Percentiles rank a stretch among this genome's conserved stretches.
These are phyloP conservation scores for Pyrenochaeta sp. DNA, from an alignment of 2,329 filamentous ascomycete species.

Conservation along the genomic window DNA sequence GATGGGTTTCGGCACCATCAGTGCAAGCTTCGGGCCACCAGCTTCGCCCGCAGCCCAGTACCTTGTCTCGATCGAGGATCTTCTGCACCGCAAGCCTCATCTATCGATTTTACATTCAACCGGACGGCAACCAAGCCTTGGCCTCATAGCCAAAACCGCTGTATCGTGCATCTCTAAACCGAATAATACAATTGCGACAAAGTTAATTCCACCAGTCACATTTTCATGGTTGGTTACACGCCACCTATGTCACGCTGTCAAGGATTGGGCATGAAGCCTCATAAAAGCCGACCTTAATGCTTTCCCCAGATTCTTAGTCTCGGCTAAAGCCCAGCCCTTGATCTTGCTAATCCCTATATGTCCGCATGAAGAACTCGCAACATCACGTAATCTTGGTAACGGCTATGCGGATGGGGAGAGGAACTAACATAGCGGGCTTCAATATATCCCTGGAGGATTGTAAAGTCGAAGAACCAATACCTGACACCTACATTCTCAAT, in stretches of 20 bases:
- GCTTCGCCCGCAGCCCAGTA: neutral
- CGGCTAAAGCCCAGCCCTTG: slow-evolving; percentile 6
- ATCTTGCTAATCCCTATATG: neutral
- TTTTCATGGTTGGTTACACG: slow-evolving; percentile 12
- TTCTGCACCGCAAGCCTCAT: slow-evolving; percentile 19
- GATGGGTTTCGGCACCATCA: slow-evolving; percentile 3
- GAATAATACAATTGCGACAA: neutral
- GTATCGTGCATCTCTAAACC: neutral
- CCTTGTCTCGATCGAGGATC: slow-evolving; percentile 15
- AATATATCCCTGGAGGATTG: neutral
- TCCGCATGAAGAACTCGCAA: neutral
- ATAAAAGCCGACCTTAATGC: slow-evolving; percentile 1
- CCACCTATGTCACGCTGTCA: slow-evolving; percentile 5
- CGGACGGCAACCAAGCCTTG: slow-evolving; percentile 20
- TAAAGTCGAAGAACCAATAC: neutral
- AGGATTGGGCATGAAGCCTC: neutral
- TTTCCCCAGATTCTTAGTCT: slow-evolving; percentile 8
- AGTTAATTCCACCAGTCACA: slow-evolving; percentile 16
- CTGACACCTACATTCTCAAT: neutral
- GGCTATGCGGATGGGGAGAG: slow-evolving; percentile 18
- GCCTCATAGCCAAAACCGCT: slow-evolving; percentile 2
- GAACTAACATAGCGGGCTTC: slow-evolving; percentile 14
- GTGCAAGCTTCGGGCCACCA: neutral
- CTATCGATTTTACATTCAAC: slow-evolving; percentile 39
- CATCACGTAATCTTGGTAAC: neutral